Conservation (phyloP, 2,329 filamentous ascomycete species). For the Penicillium oxalicum region DNA sequence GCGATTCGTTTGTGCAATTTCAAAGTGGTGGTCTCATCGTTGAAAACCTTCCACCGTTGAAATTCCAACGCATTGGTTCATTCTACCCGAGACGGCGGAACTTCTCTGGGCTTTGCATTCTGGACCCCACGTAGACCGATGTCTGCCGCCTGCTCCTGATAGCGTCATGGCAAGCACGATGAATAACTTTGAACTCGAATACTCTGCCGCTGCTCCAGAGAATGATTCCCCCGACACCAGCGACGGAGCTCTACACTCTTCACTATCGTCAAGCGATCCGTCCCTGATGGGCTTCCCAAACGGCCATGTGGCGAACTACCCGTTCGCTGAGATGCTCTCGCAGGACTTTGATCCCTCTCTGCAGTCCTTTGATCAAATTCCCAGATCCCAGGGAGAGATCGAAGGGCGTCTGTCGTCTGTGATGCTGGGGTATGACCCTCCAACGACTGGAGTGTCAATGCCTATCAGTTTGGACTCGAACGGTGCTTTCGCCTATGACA, state of each 20-base stretch:
- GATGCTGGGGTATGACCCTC: conserved; percentile 24
- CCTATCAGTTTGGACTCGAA: conserved; percentile 18
- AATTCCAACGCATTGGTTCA: conserved; percentile 15
- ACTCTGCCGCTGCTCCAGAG: conserved; percentile 6
- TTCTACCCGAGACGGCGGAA: conserved; percentile 19
- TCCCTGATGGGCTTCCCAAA: conserved; percentile 15
- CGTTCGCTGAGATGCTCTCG: conserved; percentile 14
- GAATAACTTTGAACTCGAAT: conserved; percentile 13
- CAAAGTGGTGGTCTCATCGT: not conserved
- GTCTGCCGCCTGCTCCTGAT: conserved; percentile 1
- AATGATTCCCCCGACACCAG: conserved; percentile 11
- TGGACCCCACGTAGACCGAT: conserved; percentile 17
- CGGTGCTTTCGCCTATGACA: conserved; percentile 20
- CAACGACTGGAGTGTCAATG: conserved; percentile 12
- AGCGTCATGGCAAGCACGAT: conserved; percentile 11
- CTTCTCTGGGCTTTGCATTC: conserved; percentile 18
- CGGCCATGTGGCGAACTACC: conserved; percentile 11
- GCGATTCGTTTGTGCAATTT: not conserved
- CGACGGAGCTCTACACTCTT: conserved; percentile 5
- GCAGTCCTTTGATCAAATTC: conserved; percentile 12
- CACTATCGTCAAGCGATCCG: conserved; percentile 7
- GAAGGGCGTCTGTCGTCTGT: conserved; percentile 21
- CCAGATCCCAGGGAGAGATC: conserved; percentile 6
- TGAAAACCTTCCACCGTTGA: not conserved
- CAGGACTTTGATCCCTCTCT: conserved; percentile 14